Evolutionary conservation across 495 filamentous ascomycete species (phyloP), one percentile per base, ranked within the genome.

Genomic region (Neurospora sp.): DNA sequence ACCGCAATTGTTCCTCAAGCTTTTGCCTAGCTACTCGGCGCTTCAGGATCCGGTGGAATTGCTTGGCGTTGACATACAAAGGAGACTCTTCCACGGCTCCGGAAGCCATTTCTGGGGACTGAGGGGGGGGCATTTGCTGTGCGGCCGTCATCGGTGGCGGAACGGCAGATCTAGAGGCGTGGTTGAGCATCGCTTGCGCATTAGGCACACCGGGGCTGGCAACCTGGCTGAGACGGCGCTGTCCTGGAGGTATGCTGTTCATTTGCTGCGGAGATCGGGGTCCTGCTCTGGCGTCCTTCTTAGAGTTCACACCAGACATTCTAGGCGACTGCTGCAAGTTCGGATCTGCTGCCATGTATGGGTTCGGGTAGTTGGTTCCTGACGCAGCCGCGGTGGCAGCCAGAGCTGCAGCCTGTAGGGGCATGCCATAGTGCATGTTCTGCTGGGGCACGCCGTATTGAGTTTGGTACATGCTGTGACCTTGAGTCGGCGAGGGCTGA

Each of bases 31-130:
- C 96, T 74, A 98, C 93, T 41, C 96, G 87, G 53, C 96, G 87
- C 83, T 99, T 99, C 69, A 99, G 82, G 72, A 99, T 99, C 11
- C 96, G 91, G 80, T 99, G 96, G 77, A 99, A 99, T 79, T 99
- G 96, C 81, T 99, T 99, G 3, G 96, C 96, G 78, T 99, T 99
- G 78, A 99, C 96, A 75, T 98, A 99, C 9, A 99, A 85, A 0
- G 96, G 96, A 7, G 96, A 94, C 80, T 99, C 96, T 81, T 98
- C 96, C 16, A 91, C 91, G 39, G 83, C 83, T 3, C 91, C 89
- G 4, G 91, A 85, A 1, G 91, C 88, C 79, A 96, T 88, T 76
- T 97, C 96, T 1, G 94, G 93, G 2, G 94, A 96, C 70, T 92
- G 88, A 68, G 92, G 93, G 72, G 89, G 92, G 1, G 83, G 85